Evolutionary conservation across 208 protist species (phyloP).

Genomic region (Crithidia brevicula): DNA sequence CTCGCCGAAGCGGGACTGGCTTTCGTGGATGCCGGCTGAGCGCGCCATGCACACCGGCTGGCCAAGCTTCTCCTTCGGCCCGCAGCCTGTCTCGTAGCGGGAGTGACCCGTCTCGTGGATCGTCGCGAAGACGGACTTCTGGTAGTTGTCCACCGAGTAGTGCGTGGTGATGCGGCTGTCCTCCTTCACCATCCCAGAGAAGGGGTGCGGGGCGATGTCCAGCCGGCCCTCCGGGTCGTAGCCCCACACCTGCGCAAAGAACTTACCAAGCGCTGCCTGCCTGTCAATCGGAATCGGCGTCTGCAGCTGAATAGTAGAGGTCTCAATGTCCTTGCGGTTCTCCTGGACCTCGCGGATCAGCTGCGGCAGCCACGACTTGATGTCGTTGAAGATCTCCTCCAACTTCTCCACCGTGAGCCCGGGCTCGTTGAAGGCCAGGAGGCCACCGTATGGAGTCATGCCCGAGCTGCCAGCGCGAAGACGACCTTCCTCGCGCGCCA

Average conservation of each 20-base stretch:
- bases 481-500: constrained; percentile 58
- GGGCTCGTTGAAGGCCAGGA: constrained; percentile 71
- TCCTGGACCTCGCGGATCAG: constrained; percentile 62
- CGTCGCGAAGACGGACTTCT: constrained; percentile 51
- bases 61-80: constrained; percentile 44
- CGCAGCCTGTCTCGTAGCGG: constrained; percentile 81
- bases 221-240: constrained; percentile 85
- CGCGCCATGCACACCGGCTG: constrained; percentile 60
- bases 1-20: constrained; percentile 84
- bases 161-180: constrained; percentile 85
- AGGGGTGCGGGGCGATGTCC: constrained; percentile 83
- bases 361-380: constrained; percentile 73
- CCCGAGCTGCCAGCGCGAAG: constrained; percentile 40
- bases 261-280: constrained; percentile 45
- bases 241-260: constrained; percentile 63
- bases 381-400: constrained; percentile 65
- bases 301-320: constrained; percentile 30
- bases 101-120: constrained; percentile 88
- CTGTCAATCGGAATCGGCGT: constrained; percentile 46
- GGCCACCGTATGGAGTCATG: constrained; percentile 61
- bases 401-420: constrained; percentile 53
- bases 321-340: constrained; percentile 41
- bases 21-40: constrained; percentile 82
- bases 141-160: constrained; percentile 58
- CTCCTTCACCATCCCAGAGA: constrained; percentile 75